phyloP scores from a whole-genome alignment of 2,329 filamentous ascomycete genomes.

The Zymoseptoria brevis region DNA sequence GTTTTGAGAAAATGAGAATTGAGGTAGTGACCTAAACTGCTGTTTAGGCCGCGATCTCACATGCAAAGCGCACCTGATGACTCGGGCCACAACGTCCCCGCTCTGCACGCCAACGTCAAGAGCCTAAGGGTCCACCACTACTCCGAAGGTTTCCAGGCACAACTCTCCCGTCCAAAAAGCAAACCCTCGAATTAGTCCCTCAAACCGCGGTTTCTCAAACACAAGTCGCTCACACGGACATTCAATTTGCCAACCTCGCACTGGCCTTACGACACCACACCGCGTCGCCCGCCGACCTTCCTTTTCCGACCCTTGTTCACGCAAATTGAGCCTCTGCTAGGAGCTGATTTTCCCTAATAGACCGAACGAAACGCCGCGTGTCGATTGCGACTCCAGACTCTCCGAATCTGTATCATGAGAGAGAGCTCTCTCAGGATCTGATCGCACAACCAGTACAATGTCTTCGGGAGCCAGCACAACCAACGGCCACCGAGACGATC shows the following conservation, averaged over 20 bases:
- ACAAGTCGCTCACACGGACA: neutral
- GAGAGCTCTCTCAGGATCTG: slow-evolving; percentile 4
- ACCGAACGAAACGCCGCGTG: neutral
- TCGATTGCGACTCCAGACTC: slow-evolving; percentile 8
- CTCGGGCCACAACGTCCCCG: neutral
- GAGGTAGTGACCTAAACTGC: too few species aligned
- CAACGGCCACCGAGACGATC: slow-evolving; percentile 18
- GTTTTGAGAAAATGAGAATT: too few species aligned
- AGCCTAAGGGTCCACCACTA: neutral
- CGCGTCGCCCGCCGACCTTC: slow-evolving; percentile 1
- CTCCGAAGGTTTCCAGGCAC: neutral
- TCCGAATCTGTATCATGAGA: slow-evolving; percentile 8
- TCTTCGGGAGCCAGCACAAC: slow-evolving; percentile 11
- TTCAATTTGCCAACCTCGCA: neutral
- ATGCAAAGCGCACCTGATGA: neutral
- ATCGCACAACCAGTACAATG: slow-evolving; percentile 17
- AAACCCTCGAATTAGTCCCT: neutral
- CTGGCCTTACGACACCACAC: neutral
- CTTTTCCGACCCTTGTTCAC: neutral
- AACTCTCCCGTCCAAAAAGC: neutral
- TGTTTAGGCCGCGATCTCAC: too few species aligned
- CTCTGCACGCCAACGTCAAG: neutral
- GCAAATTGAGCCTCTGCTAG: slow-evolving; percentile 1
- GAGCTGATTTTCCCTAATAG: neutral
- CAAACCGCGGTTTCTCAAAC: slow-evolving; percentile 4